These are phyloP conservation scores for Neonectria neomacrospora DNA, from an alignment of 2,329 filamentous ascomycete species.

Conservation along the genomic window DNA sequence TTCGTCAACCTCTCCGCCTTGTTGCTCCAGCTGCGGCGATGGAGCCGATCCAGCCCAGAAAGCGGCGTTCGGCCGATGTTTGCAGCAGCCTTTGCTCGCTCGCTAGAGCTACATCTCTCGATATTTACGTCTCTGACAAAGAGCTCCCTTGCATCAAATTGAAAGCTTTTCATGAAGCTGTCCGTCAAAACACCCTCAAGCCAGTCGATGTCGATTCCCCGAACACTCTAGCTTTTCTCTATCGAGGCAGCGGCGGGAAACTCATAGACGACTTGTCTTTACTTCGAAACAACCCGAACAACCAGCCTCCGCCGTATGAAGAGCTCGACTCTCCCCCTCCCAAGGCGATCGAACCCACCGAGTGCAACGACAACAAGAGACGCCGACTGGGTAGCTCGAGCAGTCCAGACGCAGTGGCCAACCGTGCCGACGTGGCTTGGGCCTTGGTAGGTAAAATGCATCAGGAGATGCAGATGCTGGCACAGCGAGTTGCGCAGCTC, in stretches of 20 bases:
- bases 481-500: not conserved
- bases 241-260: slow-evolving; percentile 13
- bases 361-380: slow-evolving; percentile 10
- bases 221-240: slow-evolving; percentile 2
- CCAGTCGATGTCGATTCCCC: slow-evolving; percentile 12
- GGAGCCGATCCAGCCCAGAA: slow-evolving; percentile 18
- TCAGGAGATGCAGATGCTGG: slow-evolving; percentile 13
- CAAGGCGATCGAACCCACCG: not conserved
- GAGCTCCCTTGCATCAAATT: slow-evolving; percentile 12
- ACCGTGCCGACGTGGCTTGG: slow-evolving; percentile 3
- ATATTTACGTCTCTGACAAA: slow-evolving; percentile 20
- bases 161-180: slow-evolving; percentile 17
- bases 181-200: slow-evolving; percentile 6
- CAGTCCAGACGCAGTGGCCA: slow-evolving; percentile 3
- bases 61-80: slow-evolving; percentile 14
- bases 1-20: slow-evolving; percentile 5
- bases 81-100: slow-evolving; percentile 14
- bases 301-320: slow-evolving; percentile 7
- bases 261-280: slow-evolving; percentile 1
- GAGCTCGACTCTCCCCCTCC: slow-evolving; percentile 10
- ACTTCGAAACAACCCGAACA: slow-evolving; percentile 6
- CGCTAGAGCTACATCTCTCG: not conserved
- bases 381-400: slow-evolving; percentile 6
- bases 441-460: slow-evolving; percentile 12
- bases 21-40: slow-evolving; percentile 1